These are phyloP conservation scores for Marasmius fiardii DNA, from an alignment of 1,284 basidiomycete species.

Conservation along the genomic window DNA sequence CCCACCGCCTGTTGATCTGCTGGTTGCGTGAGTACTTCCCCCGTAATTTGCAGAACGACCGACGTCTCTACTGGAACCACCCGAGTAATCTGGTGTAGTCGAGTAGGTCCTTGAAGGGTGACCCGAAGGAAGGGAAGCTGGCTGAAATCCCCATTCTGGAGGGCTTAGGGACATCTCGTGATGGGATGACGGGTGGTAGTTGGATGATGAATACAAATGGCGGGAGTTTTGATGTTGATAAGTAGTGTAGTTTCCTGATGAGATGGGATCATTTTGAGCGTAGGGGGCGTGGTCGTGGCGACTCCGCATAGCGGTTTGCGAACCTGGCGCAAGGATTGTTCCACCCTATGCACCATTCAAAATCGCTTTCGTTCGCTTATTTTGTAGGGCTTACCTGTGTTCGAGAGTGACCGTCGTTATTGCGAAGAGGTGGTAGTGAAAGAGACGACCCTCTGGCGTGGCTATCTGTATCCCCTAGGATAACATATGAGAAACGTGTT, in stretches of 20 bases:
- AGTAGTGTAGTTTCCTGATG: not conserved
- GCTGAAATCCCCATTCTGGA: not conserved
- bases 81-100: not conserved
- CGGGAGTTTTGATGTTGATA: constrained; percentile 3
- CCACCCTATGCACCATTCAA: not conserved
- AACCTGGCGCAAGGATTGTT: not conserved
- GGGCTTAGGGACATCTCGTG: not conserved
- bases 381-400: not conserved
- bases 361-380: not conserved
- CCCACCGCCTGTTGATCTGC: not conserved
- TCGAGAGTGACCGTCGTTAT: not conserved
- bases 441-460: constrained; percentile 4
- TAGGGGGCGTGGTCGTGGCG: not conserved
- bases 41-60: not conserved
- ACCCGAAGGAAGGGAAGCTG: not conserved
- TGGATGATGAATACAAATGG: not conserved
- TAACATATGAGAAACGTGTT: not conserved
- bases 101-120: not conserved
- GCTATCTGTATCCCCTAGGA: not conserved
- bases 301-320: not conserved
- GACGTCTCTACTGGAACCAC: not conserved
- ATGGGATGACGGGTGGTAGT: constrained; percentile 1
- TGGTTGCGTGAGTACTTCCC: not conserved
- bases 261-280: not conserved
- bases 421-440: constrained; percentile 9